Base-by-base conservation (phyloP, 805 yeast species). In the Yarrowia phangngaensis region DNA sequence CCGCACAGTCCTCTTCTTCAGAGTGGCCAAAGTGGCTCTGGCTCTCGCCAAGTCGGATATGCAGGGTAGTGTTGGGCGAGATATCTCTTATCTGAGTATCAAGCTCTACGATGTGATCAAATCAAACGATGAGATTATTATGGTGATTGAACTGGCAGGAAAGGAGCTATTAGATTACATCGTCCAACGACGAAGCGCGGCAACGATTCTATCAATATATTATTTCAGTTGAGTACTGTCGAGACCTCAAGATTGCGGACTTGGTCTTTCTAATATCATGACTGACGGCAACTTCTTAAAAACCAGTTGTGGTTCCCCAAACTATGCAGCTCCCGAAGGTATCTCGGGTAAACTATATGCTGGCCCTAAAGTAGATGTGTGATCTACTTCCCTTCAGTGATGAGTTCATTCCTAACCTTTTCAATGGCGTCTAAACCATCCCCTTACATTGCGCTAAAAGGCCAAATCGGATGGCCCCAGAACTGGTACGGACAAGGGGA, bases 91-190 rank as follows among this genome's bases (percentile, higher is more conserved):
- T 63, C 71, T 90, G 55, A 71, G 97, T 65, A 90, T 90, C 69
- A 90, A 90, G 66, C 72, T 90, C 43, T 89, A 88, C 67, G 97
- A 90, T 64, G 97, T 90, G 33, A 89, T 90, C 64, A 89, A 89
- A 65, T 84, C 95, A 32, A 85, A 85, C 59, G 96, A 90, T 58
- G 97, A 90, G 61, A 90, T 90, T 58, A 84, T 90, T 59, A 90
- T 90, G 96, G 97, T 90, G 20, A 87, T 90, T 60, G 97, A 90
- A 67, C 90, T 77, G 62, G 97, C 97, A 1, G 95, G 95, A n/a
- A 86, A 86, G 57, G 97, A 89, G 67, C 74, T 90, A 59, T 90
- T 90, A 60, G 97, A 90, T 60, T 89, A 90, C 63, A 90, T 89
- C 64, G 95, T 89, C 12, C 96, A 89, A 62, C 76, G 87, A 60